Percentiles rank a stretch among this genome's conserved stretches.
These are phyloP conservation scores for Gentiana straminea DNA, from an alignment of 257 asterid genomes.

Conservation along the genomic window DNA sequence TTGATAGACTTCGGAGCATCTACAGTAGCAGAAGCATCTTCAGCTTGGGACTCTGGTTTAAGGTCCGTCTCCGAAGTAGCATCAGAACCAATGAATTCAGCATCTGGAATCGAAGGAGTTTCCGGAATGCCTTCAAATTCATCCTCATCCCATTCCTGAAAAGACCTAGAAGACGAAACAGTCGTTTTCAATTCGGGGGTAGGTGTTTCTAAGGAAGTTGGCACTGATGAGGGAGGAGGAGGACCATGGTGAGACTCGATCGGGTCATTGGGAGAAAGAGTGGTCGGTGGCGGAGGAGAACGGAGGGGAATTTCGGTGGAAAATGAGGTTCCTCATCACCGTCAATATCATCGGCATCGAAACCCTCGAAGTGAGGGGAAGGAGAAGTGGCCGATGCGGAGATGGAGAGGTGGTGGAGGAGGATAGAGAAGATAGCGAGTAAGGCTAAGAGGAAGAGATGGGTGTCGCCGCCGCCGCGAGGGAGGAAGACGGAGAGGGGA, in stretches of 20 bases:
- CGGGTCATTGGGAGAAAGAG: constrained; percentile 39
- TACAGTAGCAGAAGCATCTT: constrained; percentile 2
- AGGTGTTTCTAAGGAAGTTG: constrained; percentile 10
- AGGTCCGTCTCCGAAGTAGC: constrained; percentile 16
- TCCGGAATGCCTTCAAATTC: constrained; percentile 84
- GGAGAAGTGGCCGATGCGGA: constrained; percentile 36
- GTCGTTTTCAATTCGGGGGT: constrained; percentile 42
- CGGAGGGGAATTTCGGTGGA: constrained; percentile 43
- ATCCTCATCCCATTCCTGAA: constrained; percentile 83
- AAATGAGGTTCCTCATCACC: constrained; percentile 35
- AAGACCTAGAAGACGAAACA: constrained; percentile 22
- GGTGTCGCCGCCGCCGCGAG: constrained; percentile 36
- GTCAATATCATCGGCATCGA: constrained; percentile 78
- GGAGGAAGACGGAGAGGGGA: constrained; percentile 41
- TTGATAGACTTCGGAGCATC: constrained; percentile 25
- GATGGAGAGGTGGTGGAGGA: constrained; percentile 49
- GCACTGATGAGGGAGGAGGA: constrained; percentile 15
- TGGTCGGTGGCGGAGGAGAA: constrained; percentile 48
- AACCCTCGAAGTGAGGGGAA: constrained; percentile 72
- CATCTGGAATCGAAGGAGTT: constrained; percentile 13
- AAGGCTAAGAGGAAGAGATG: constrained; percentile 39
- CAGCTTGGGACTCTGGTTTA: constrained; percentile 13
- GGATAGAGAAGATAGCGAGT: constrained; percentile 49
- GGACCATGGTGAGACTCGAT: constrained; percentile 63
- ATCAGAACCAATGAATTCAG: constrained; percentile 23